Base-by-base conservation (phyloP, 2,329 filamentous ascomycete species). In the Sporothrix luriei region DNA sequence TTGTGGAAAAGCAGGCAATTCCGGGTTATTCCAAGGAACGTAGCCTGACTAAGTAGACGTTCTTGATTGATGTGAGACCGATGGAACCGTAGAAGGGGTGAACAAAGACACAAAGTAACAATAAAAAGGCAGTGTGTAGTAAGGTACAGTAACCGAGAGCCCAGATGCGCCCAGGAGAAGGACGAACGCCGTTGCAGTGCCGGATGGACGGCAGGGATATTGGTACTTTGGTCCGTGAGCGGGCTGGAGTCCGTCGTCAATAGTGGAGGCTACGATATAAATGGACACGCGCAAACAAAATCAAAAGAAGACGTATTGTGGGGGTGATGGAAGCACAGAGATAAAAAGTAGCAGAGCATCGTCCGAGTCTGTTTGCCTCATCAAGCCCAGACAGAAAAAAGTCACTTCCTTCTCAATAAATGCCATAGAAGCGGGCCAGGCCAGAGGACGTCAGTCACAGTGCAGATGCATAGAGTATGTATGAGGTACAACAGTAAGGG, bases 291-390 rank as follows among this genome's bases (percentile, higher is more conserved):
- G 14, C 62, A 38, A 24, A 40, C 40, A 33, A 4, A 52, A 14
- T 24, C 14, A 51, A 29, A 4, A 46, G n/a, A n/a, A n/a, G n/a
- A 40, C 7, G 14, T 13, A 33, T 43, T 46, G 57, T 10, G 40
- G 40, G 40, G 4, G 40, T 43, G 40, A 14, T 43, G 33, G 6
- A 43, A 13, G 57, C 16, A 46, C 46, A 48, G 40, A 24, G 43
- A 33, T 49, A 19, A 26, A 65, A 46, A 65, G 62, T 26, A 65
- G 43, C 24, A 46, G 21, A 26, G 40, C 61, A 64, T 64, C 24
- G 24, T 33, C 16, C 43, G 21, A 48, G 11, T 2, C n/a, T 19
- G 19, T 21, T 38, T 49, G 24, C 10, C 38, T 61, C n/a, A 6
- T 61, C 38, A 14, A 13, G 21, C 38, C 14, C 21, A 13, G 51